Evolutionary conservation across 257 asterid genomes (phyloP).

Genomic region (Linaria vulgaris): DNA sequence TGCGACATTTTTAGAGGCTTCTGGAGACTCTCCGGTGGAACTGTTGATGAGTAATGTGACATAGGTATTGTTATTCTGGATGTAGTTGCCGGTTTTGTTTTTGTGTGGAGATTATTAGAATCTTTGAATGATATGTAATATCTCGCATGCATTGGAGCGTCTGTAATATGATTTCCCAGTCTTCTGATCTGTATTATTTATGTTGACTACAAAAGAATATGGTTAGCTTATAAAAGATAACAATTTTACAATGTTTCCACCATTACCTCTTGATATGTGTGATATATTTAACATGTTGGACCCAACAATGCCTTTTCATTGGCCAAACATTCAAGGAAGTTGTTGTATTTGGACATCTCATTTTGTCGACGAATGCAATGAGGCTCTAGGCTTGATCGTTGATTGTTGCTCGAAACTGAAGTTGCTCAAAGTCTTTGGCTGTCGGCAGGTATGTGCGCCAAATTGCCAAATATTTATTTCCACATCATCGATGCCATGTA

Average conservation of each 20-base stretch:
- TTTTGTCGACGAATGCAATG: constrained; percentile 69
- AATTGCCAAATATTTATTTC: too few relatives aligned
- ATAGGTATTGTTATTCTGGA: constrained; percentile 41
- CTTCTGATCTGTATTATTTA: too few relatives aligned
- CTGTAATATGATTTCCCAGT: too few relatives aligned
- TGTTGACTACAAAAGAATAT: too few relatives aligned
- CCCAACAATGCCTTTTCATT: constrained; percentile 63
- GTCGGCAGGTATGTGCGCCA: constrained; percentile 59
- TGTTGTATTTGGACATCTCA: constrained; percentile 68
- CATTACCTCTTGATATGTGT: too few relatives aligned
- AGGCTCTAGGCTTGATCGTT: constrained; percentile 73
- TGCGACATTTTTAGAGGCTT: constrained; percentile 77
- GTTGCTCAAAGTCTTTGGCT: constrained; percentile 78
- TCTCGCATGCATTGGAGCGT: too few relatives aligned
- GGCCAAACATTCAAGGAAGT: constrained; percentile 53
- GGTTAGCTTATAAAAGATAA: too few relatives aligned
- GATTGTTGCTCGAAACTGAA: constrained; percentile 71
- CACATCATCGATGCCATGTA: too few relatives aligned
- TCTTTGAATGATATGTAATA: too few relatives aligned
- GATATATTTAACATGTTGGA: constrained; percentile 49
- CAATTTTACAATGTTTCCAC: too few relatives aligned
- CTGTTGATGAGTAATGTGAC: constrained; percentile 61
- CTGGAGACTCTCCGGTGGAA: constrained; percentile 65
- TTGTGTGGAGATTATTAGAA: too few relatives aligned
- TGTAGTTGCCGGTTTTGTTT: not conserved